Evolutionary conservation across 495 filamentous ascomycete genomes (phyloP), one percentile per base, ranked within the genome.

Genomic region (Podospora comata): DNA sequence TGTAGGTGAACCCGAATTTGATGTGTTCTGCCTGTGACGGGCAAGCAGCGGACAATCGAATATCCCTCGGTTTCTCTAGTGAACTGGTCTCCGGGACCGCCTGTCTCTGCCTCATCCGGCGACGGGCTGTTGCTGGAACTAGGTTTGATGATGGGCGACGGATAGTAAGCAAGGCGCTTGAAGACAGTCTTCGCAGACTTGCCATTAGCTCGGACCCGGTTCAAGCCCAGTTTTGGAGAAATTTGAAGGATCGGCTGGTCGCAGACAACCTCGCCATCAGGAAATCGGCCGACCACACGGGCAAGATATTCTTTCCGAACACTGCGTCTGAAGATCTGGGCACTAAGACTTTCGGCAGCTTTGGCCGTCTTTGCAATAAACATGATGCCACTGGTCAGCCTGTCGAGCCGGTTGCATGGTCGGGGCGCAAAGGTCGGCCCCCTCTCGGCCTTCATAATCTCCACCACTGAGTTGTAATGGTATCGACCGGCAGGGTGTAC

Each of bases 401-500:
- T 83, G 74, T 99, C 95, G n/a, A 99, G 87, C 48, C 95, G 85
- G 73, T 99, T 97, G 80, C 93, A 97, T 0, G 96, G 85, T 59
- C 93, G 81, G 0, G 94, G 92, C 64, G 90, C 81, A 79, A 86
- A 96, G 7, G 80, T 80, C n/a, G 84, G 77, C 7, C 87, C 84
- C 63, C 92, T 83, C 74, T 97, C 89, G 3, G 90, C 83, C 68
- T 91, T 90, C 85, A 99, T 88, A 70, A 99, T 97, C 81, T 99
- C 94, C 23, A 97, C 84, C 55, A 99, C 84, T 2, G 91, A 91
- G 78, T 99, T 98, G 83, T 90, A 96, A 78, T 94, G 91, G 79
- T 99, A 99, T 23, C 95, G 89, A 15, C 95, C 95, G 13, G 95
- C 94, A 18, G 95, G 89, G 78, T 99, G 95, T 0, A 99, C 95